Evolutionary conservation across 192 early-diverging fungal species (phyloP).

Genomic region (Coemansia sp.): DNA sequence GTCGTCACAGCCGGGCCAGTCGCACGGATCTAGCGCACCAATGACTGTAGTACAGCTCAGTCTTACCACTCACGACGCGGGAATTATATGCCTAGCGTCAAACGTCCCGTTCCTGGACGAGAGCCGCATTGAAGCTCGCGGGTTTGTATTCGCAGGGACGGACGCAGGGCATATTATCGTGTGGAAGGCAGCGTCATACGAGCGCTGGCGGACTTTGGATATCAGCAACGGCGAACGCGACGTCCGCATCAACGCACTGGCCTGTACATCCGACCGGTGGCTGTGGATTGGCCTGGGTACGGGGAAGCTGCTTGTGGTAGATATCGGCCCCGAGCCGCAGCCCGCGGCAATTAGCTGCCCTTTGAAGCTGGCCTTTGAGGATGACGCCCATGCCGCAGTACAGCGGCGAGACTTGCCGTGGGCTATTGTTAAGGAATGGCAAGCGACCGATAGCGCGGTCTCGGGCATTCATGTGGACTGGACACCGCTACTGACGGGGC

Average conservation of each 20-base stretch:
- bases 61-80: constrained; percentile 26
- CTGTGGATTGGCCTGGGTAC: constrained; percentile 44
- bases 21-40: constrained; percentile 5
- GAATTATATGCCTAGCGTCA: constrained; percentile 33
- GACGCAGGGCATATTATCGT: constrained; percentile 37
- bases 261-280: constrained; percentile 27
- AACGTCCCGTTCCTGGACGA: constrained; percentile 26
- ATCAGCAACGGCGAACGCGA: constrained; percentile 30
- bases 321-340: no score
- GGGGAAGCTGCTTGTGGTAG: constrained; percentile 29
- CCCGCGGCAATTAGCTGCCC: no score
- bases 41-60: constrained; percentile 14
- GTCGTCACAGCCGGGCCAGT: constrained; percentile 8
- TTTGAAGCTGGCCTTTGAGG: no score
- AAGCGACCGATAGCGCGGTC: constrained; percentile 20
- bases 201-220: constrained; percentile 41
- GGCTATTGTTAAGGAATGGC: constrained; percentile 40
- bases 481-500: constrained; percentile 30
- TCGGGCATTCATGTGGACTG: constrained; percentile 32
- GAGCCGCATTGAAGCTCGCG: constrained; percentile 11
- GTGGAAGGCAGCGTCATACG: constrained; percentile 24
- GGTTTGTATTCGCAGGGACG: constrained; percentile 36
- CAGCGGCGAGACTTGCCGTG: constrained; percentile 18
- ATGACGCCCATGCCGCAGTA: constrained; percentile 1
- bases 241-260: constrained; percentile 31